A percentile compares a stretch with the other conserved stretches of the same genome.
phyloP scores from a whole-genome alignment of 192 early-diverging fungal species.

The Tieghemiomyces parasiticus region DNA sequence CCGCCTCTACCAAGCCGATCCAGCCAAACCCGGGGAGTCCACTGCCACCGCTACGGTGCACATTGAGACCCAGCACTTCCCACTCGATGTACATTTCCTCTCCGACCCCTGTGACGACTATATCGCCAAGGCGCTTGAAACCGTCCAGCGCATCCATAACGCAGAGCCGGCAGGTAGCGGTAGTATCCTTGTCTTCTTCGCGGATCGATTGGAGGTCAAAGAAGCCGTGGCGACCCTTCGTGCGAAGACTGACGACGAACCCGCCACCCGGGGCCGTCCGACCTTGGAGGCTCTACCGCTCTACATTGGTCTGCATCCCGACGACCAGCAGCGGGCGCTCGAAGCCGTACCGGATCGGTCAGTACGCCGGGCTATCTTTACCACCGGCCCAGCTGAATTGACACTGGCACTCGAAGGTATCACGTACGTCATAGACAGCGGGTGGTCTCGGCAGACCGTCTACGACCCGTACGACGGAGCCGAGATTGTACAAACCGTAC shows the following conservation, averaged over 20 bases:
- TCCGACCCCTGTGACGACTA: not conserved
- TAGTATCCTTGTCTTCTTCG: not conserved
- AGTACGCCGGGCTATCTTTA: not conserved
- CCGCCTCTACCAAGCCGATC: not conserved
- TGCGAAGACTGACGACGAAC: not conserved
- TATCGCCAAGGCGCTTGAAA: not conserved
- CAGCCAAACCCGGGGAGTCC: too few species aligned
- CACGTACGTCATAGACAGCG: not conserved
- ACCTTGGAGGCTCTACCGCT: not conserved
- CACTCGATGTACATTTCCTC: not conserved
- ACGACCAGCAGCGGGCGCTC: not conserved
- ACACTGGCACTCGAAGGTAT: not conserved
- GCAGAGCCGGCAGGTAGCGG: not conserved
- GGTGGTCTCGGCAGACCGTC: not conserved
- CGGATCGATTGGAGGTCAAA: not conserved
- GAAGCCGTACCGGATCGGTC: not conserved
- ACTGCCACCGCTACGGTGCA: not conserved
- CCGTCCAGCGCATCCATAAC: not conserved
- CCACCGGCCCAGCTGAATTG: not conserved
- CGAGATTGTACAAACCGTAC: not conserved
- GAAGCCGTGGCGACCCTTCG: not conserved
- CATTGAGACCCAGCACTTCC: not conserved
- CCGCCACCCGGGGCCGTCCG: not conserved
- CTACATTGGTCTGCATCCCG: not conserved
- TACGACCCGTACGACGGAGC: not conserved